Evolutionary conservation across 2,329 filamentous ascomycete genomes (phyloP).

Genomic region (Arachnopeziza araneosa): DNA sequence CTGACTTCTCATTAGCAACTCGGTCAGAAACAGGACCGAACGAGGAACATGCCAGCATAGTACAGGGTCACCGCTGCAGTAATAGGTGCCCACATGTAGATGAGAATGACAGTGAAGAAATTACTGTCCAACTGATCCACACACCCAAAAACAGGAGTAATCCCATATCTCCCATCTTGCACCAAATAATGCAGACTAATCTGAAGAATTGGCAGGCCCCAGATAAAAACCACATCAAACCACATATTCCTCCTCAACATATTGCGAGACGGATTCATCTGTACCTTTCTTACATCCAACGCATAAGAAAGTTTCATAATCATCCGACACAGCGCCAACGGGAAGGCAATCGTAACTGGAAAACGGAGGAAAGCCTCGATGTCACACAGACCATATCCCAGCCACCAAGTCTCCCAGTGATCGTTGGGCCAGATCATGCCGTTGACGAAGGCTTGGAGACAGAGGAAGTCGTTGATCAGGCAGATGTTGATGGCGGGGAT

Average conservation of each 20-base stretch:
- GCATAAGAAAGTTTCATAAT: conserved; percentile 54
- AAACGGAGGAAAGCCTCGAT: conserved; percentile 54
- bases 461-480: background rate
- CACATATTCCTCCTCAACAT: background rate
- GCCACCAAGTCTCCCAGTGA: conserved; percentile 48
- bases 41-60: conserved; percentile 47
- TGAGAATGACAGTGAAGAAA: conserved; percentile 51
- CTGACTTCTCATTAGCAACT: background rate
- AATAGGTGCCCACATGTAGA: conserved; percentile 50
- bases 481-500: conserved; percentile 48
- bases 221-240: conserved; percentile 50
- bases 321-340: conserved; percentile 50
- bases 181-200: conserved; percentile 51
- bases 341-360: conserved; percentile 45
- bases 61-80: conserved; percentile 47
- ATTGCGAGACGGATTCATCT: conserved; percentile 38
- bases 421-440: conserved; percentile 59
- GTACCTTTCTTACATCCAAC: conserved; percentile 43
- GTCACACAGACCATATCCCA: conserved; percentile 56
- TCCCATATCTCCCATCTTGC: conserved; percentile 51
- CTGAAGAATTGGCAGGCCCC: conserved; percentile 47
- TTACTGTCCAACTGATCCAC: conserved; percentile 45
- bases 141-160: conserved; percentile 56
- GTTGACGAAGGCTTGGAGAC: conserved; percentile 52
- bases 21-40: background rate